Evolutionary conservation across 139 green algal species (phyloP).

Genomic region (Ulvella scutata): DNA sequence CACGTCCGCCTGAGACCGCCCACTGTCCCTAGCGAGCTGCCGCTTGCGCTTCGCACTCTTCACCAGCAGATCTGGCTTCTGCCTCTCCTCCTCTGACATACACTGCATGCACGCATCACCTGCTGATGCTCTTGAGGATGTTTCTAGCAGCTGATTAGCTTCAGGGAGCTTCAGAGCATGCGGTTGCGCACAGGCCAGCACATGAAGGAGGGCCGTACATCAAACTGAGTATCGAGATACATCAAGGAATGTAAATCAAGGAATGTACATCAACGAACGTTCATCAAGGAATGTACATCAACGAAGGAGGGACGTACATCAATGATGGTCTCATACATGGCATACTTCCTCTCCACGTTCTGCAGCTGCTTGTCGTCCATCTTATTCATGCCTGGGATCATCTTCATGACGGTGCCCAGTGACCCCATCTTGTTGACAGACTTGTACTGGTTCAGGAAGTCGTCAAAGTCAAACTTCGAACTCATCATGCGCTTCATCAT

Average conservation of each 20-base stretch:
- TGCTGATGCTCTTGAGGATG: no score
- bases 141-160: background rate
- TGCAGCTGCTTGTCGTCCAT: constrained; percentile 81
- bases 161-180: background rate
- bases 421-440: constrained; percentile 86
- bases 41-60: constrained; percentile 39
- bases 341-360: constrained; percentile 34
- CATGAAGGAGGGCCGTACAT: constrained; percentile 75
- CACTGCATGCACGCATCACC: background rate
- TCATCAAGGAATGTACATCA: background rate
- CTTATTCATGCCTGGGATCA: constrained; percentile 82
- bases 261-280: background rate
- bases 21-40: constrained; percentile 39
- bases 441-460: constrained; percentile 92
- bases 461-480: constrained; percentile 98
- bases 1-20: constrained; percentile 47
- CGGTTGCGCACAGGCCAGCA: constrained; percentile 26
- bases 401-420: constrained; percentile 72
- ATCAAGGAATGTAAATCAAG: background rate
- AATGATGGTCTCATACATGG: constrained; percentile 2
- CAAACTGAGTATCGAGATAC: constrained; percentile 44
- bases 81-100: constrained; percentile 42
- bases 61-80: constrained; percentile 71
- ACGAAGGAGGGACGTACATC: background rate
- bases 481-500: constrained; percentile 60